These are phyloP conservation scores for Fusarium acutatum DNA, from an alignment of 2,329 filamentous ascomycete genomes.

Conservation along the genomic window DNA sequence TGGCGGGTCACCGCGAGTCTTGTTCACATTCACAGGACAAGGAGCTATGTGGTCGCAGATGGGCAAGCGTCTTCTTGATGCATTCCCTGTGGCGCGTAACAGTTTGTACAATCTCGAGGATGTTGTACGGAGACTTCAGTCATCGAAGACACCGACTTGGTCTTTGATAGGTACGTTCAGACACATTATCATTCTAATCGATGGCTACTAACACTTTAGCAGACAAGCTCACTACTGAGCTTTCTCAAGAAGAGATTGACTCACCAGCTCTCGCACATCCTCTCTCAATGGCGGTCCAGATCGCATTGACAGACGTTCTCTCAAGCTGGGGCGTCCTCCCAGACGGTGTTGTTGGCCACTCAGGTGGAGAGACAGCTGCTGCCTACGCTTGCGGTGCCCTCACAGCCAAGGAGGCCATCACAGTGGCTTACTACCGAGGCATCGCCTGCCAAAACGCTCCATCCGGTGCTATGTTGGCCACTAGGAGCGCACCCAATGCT, in stretches of 20 bases:
- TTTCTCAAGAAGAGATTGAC: slow-evolving; percentile 27
- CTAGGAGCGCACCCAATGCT: slow-evolving; percentile 24
- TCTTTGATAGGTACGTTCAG: slow-evolving; percentile 17
- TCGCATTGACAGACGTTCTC: slow-evolving; percentile 30
- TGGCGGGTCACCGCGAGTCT: neutral
- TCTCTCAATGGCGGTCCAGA: slow-evolving; percentile 31
- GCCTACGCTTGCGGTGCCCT: slow-evolving; percentile 35
- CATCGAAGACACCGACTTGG: slow-evolving; percentile 6
- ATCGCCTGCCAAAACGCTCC: slow-evolving; percentile 35
- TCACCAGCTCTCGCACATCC: slow-evolving; percentile 29
- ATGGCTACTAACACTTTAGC: neutral
- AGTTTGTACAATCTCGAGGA: slow-evolving; percentile 27
- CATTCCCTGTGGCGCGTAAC: slow-evolving; percentile 32
- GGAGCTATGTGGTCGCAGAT: slow-evolving; percentile 37
- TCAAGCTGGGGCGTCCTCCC: slow-evolving; percentile 31
- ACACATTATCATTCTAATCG: neutral
- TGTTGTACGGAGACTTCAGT: slow-evolving; percentile 20
- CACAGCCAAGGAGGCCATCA: slow-evolving; percentile 33
- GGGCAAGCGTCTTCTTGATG: slow-evolving; percentile 33
- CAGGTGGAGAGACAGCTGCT: slow-evolving; percentile 35
- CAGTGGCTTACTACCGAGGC: slow-evolving; percentile 32
- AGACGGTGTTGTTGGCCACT: slow-evolving; percentile 35
- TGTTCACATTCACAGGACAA: slow-evolving; percentile 33
- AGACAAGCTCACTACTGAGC: slow-evolving; percentile 29
- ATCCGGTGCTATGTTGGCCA: slow-evolving; percentile 27